Base-by-base conservation (phyloP, 176 grass and related monocot species). In the Eremochloa ophiuroides region DNA sequence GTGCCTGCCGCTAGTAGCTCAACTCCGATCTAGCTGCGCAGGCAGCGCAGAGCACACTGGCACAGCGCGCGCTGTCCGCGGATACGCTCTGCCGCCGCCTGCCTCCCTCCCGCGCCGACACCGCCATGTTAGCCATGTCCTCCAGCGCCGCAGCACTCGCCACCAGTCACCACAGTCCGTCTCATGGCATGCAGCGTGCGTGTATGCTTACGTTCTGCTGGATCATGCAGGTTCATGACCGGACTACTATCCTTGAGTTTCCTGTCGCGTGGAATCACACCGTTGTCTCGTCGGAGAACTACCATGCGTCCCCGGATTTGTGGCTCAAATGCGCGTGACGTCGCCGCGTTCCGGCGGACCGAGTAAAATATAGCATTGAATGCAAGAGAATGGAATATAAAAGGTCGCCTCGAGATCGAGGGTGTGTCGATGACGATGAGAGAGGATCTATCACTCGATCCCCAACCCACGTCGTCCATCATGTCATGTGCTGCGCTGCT, bases 101-200 rank as follows among this genome's bases (percentile, higher is more conserved):
- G 46, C 46, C 46, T 50, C 44, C 43, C 34, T 5, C 20, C 58
- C 10, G 13, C 83, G 16, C 59, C 69, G 77, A 75, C 77, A 34
- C 69, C 26, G 66, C 84, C 77, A 80, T 25, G 77, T 86, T 66
- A 65, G 60, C 76, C 60, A 18, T 78, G 40, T 46, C 59, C 60
- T 15, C 17, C 75, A 17, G 4, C 37, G 37, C 34, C 22, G 71
- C 18, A 2, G 46, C 46, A 50, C 70, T 9, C 30, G 17, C 17
- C 47, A 35, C 17, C 44, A 22, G 48, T 20, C 48, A 51, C 48
- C 18, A 22, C 17, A n/a, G n/a, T n/a, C n/a, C n/a, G 5, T 50
- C 46, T 50, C 17, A 50, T 18, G 46, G 46, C 46, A 7, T 51
- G 48, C 48, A 22, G 47, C 47, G 47, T 20, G 47, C 47, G 44